These are phyloP conservation scores for Sporothrix humicola DNA, from an alignment of 2,329 filamentous ascomycete species.

Conservation along the genomic window DNA sequence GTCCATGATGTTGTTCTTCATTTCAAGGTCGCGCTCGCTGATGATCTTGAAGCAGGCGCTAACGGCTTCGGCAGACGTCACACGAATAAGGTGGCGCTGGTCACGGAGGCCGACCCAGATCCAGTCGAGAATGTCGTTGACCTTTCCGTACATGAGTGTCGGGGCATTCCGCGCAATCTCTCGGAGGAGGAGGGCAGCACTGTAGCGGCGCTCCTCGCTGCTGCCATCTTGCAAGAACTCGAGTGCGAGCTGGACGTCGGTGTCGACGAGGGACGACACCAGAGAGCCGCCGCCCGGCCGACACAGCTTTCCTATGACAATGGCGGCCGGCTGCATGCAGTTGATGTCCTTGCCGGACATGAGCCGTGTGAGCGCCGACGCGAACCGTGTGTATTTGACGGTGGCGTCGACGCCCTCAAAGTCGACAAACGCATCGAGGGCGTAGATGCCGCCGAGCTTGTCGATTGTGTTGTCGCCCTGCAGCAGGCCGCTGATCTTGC, in stretches of 20 bases:
- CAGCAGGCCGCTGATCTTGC: slow-evolving; percentile 67
- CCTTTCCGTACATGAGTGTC: slow-evolving; percentile 93
- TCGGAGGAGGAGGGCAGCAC: slow-evolving; percentile 86
- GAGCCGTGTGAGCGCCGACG: slow-evolving; percentile 84
- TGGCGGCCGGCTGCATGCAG: slow-evolving; percentile 88
- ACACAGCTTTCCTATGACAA: slow-evolving; percentile 87
- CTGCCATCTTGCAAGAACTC: slow-evolving; percentile 97
- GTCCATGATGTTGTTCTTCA: slow-evolving; percentile 85
- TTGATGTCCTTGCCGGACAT: slow-evolving; percentile 88
- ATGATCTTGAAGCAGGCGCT: slow-evolving; percentile 97
- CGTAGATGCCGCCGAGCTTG: slow-evolving; percentile 87
- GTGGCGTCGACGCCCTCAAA: slow-evolving; percentile 95
- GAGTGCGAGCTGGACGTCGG: slow-evolving; percentile 92
- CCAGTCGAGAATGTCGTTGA: slow-evolving; percentile 92
- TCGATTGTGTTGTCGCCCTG: slow-evolving; percentile 87
- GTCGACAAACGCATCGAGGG: slow-evolving; percentile 90
- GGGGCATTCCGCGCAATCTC: slow-evolving; percentile 92
- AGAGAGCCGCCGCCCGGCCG: slow-evolving; percentile 91
- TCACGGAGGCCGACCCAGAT: slow-evolving; percentile 95
- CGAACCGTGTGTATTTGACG: slow-evolving; percentile 92
- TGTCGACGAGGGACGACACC: slow-evolving; percentile 94
- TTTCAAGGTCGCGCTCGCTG: slow-evolving; percentile 84
- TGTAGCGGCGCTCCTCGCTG: slow-evolving; percentile 90
- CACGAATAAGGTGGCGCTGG: slow-evolving; percentile 85
- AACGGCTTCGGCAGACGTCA: slow-evolving; percentile 89